These are phyloP conservation scores for Podila minutissima DNA, from an alignment of 192 early-diverging fungal species.

Conservation along the genomic window DNA sequence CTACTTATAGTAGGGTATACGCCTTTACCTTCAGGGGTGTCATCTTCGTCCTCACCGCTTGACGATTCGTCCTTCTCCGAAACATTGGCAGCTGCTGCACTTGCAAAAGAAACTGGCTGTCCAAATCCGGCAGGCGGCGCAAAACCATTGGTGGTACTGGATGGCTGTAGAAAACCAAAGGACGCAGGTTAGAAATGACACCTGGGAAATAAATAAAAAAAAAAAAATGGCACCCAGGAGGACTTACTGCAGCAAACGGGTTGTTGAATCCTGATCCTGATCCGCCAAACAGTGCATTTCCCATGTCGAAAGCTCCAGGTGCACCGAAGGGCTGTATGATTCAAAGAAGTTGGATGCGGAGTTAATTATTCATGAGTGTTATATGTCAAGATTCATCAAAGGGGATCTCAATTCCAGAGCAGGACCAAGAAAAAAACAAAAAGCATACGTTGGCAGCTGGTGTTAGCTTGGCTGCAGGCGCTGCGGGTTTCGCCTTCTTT, in stretches of 20 bases:
- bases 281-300: constrained; percentile 41
- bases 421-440: neutral
- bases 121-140: constrained; percentile 42
- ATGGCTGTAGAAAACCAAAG: constrained; percentile 1
- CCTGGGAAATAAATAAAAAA: neutral
- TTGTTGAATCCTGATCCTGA: constrained; percentile 32
- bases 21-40: constrained; percentile 4
- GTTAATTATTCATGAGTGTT: neutral
- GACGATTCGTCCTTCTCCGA: constrained; percentile 17
- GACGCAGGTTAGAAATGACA: neutral
- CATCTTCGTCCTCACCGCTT: constrained; percentile 31
- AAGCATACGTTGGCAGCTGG: constrained; percentile 22
- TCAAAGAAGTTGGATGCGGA: neutral
- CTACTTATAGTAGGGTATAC: neutral
- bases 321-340: constrained; percentile 31
- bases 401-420: neutral
- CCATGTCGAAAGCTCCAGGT: constrained; percentile 33
- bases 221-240: too few species aligned
- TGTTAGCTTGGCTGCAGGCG: constrained; percentile 1
- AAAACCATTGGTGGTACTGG: constrained; percentile 18
- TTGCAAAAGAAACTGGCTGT: constrained; percentile 17
- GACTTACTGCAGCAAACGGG: constrained; percentile 39
- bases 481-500: constrained; percentile 44
- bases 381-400: neutral
- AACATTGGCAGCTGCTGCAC: constrained; percentile 18